These are phyloP conservation scores for Trichomonas gallinae DNA, from an alignment of 208 protist genomes.

Conservation along the genomic window DNA sequence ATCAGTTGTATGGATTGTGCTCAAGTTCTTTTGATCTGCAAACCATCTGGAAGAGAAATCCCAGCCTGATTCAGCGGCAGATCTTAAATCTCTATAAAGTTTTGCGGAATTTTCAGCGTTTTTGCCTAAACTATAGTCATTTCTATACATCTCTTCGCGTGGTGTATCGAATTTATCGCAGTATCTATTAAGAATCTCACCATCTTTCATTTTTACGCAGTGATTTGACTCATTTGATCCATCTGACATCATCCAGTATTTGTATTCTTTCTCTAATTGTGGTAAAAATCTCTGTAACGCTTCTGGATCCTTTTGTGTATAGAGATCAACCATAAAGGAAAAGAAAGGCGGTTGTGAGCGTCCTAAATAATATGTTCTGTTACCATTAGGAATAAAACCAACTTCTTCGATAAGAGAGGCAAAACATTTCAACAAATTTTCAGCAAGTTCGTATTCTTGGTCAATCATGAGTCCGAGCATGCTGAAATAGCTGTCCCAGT, in stretches of 20 bases:
- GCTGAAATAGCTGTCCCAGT: conserved; percentile 15
- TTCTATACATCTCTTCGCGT: background rate
- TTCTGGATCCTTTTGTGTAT: background rate
- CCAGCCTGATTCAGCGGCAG: background rate
- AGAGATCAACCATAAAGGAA: background rate
- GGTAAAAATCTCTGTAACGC: background rate
- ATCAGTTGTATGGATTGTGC: background rate
- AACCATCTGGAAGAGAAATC: background rate
- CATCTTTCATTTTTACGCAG: background rate
- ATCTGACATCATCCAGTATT: background rate
- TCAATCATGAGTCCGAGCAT: background rate
- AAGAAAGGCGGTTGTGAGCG: background rate
- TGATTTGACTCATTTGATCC: background rate
- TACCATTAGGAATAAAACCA: background rate
- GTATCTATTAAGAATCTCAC: background rate
- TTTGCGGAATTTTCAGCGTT: background rate
- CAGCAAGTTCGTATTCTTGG: background rate
- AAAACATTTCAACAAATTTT: conserved; percentile 4
- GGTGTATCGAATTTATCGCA: background rate
- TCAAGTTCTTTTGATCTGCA: background rate
- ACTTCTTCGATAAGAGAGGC: background rate
- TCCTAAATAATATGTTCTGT: background rate
- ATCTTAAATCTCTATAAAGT: background rate
- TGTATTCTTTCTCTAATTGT: background rate
- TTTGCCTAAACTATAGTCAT: background rate